Base-by-base conservation (phyloP, 1,284 basidiomycete genomes). In the Cryptococcus sp. region DNA sequence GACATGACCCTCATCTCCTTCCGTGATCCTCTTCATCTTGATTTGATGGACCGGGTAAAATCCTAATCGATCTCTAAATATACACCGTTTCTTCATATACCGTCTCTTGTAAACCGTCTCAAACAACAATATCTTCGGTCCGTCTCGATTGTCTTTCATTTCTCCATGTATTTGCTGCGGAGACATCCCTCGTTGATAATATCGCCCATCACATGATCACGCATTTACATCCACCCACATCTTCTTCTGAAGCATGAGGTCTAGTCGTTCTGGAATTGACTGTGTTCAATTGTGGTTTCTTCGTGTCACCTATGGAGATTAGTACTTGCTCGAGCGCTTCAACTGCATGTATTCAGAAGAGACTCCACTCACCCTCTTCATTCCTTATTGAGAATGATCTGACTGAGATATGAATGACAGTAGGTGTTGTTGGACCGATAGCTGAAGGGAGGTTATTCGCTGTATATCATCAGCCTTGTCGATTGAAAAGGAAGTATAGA, bases 381-480 rank as follows among this genome's bases (percentile, higher is more conserved):
- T 56, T 62, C 35, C 61, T 52, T 37, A 74, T 66, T 4, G 67
- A 70, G 58, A 83, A 83, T 0, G 87, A 83, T 46, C 89, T 82
- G 55, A 91, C 83, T 15, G 87, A 88, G 36, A 91, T 80, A 68
- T 91, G 89, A 31, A 91, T 84, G 49, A 91, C 88, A 0, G 87
- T 90, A 2, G 84, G 79, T 14, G 73, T 70, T 0, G 66, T 57
- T 5, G 78, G 64, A 0, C 76, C 57, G 64, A 78, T 55, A 57
- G 55, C 58, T 64, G 50, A 60, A 2, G 50, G 80, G 8, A 76
- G 64, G 56, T 66, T 69, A 47, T 70, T 72, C 37, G 67, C 73
- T 74, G 54, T 14, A 8, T 7, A 30, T 41, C 23, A 43, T 13
- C 14, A 5, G 11, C 30, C 30, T 6, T 45, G 23, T 11, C 41